Evolutionary conservation across 2,329 filamentous ascomycete species (phyloP).

Genomic region (Trichoderma harzianum): DNA sequence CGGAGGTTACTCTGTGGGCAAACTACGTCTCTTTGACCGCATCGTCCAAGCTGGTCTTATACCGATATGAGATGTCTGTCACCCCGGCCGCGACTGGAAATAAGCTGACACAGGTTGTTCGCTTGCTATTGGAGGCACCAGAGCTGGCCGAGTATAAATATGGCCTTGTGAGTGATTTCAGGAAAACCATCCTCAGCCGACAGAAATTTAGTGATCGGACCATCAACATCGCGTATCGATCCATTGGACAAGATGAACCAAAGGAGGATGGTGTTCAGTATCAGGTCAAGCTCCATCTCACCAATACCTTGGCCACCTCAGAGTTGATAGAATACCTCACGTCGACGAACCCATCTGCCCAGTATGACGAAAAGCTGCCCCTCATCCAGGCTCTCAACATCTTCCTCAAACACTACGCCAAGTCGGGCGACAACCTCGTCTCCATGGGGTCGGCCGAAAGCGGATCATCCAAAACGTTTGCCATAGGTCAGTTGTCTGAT

Average conservation of each 20-base stretch:
- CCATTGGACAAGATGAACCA: conserved; percentile 31
- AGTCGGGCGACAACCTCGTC: conserved; percentile 24
- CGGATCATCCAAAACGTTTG: conserved; percentile 31
- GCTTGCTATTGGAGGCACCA: conserved; percentile 25
- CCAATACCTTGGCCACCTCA: conserved; percentile 25
- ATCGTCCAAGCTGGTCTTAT: conserved; percentile 16
- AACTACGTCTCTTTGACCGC: conserved; percentile 20
- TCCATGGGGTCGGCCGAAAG: conserved; percentile 30
- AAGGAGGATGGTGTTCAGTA: conserved; percentile 20
- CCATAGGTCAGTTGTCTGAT: conserved; percentile 9
- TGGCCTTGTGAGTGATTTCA: conserved; percentile 35
- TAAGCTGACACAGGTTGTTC: conserved; percentile 20
- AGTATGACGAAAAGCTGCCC: conserved; percentile 26
- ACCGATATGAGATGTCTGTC: conserved; percentile 19
- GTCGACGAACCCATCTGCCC: conserved; percentile 23
- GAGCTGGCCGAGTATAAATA: conserved; percentile 18
- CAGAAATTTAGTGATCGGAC: conserved; percentile 21
- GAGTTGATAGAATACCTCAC: conserved; percentile 28
- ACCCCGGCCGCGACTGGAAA: conserved; percentile 3
- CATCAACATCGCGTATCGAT: conserved; percentile 25
- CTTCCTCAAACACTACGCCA: conserved; percentile 32
- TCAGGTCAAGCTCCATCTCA: conserved; percentile 24
- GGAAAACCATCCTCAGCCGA: conserved; percentile 31
- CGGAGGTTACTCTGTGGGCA: conserved; percentile 18
- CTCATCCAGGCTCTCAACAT: conserved; percentile 25